These are phyloP conservation scores for Saturnispora saitoi DNA, from an alignment of 805 yeast species.

Conservation along the genomic window DNA sequence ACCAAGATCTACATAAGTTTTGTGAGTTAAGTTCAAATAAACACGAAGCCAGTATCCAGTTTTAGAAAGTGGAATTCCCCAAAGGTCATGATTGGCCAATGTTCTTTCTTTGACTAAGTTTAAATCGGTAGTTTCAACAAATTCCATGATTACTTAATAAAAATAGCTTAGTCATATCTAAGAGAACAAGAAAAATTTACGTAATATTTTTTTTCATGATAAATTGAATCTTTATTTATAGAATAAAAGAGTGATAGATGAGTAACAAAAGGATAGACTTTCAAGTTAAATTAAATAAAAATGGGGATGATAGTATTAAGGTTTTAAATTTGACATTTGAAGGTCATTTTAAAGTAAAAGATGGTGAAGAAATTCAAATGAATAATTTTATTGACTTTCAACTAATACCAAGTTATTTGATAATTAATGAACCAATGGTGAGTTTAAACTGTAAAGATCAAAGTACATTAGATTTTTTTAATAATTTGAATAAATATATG, in stretches of 20 bases:
- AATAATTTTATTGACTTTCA: neutral
- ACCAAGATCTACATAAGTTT: slow-evolving; percentile 8
- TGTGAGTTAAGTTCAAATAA: neutral
- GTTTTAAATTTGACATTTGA: neutral
- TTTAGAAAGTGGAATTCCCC: slow-evolving; percentile 22
- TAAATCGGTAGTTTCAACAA: slow-evolving; percentile 17
- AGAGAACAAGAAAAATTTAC: no score
- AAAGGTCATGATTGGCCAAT: slow-evolving; percentile 16
- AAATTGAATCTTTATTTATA: no score
- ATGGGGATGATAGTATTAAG: neutral
- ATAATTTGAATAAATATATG: neutral
- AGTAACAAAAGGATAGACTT: neutral
- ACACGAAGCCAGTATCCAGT: slow-evolving; percentile 14
- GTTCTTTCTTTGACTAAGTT: slow-evolving; percentile 18
- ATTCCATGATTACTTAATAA: neutral
- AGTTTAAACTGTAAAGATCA: neutral
- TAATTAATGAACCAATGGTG: neutral
- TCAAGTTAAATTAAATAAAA: neutral
- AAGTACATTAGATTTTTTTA: neutral
- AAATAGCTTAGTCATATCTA: no score
- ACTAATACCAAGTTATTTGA: neutral
- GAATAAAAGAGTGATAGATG: no score
- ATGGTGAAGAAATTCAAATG: neutral
- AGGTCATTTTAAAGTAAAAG: neutral
- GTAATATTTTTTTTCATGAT: no score